Base-by-base conservation (phyloP, 192 early-diverging fungal species). In the Rhizoclosmatium globosum region DNA sequence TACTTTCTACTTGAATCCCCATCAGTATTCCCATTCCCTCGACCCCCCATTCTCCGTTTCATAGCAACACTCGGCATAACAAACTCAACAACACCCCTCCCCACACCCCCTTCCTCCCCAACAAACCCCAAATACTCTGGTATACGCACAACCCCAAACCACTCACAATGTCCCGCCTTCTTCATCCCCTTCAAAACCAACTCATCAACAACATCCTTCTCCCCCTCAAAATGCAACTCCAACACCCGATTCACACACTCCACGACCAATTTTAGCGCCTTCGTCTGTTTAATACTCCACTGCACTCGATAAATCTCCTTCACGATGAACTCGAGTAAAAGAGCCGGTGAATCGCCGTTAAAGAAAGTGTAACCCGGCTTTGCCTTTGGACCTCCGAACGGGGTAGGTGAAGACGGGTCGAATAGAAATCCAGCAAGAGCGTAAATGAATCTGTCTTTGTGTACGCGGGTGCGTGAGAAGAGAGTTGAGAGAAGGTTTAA, bases 171-270 rank as follows among this genome's bases (percentile, higher is more conserved):
- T 31, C 70, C 70, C 2, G 70, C 46, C 70, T 57, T 71, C 17
- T 31, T 21, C 70, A 71, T 71, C 56, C 70, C 70, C n/a, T 46
- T 21, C 46, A 71, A 17, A 11, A 71, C n/a, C 1, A 71, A 46
- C 3, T 71, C 70, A 57, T 71, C 70, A 2, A 71, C 7, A 9
- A 57, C n/a, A 43, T 71, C 70, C 56, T 71, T 71, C 46, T 19
- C 60, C 7, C 38, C 21, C 15, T 31, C 0, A 15, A 11, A 46
- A 4, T 68, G 42, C 39, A 68, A 9, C 46, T 68, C 46, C 39
- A 68, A n/a, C 21, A 62, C 44, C 2, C 42, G 58, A 56, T 59
- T 62, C 2, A 74, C 59, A 41, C 15, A n/a, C 38, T 57, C 48
- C 50, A 39, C 70, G 53, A 71, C 31, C 7, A 58, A 50, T n/a